Evolutionary conservation across 495 filamentous ascomycete species (phyloP).

Genomic region (Neurospora sp.): DNA sequence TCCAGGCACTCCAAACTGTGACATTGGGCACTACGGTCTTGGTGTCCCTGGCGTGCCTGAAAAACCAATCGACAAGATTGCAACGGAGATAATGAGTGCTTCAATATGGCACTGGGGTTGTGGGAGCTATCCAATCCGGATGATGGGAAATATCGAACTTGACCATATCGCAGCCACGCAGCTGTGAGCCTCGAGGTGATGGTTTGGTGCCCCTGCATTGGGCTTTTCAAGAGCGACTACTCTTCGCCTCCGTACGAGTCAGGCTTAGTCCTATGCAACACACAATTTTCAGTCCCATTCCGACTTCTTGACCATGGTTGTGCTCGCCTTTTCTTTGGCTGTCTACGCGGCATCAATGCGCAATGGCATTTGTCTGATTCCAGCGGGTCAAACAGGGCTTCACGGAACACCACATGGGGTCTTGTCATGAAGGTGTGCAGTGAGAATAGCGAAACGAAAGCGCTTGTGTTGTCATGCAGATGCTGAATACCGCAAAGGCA

Average conservation of each 20-base stretch:
- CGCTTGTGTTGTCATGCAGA: background rate
- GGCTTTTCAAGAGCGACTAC: background rate
- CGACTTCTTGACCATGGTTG: background rate
- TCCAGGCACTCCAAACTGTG: constrained; percentile 13
- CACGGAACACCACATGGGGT: constrained; percentile 3
- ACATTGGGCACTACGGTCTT: constrained; percentile 5
- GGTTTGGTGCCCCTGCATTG: background rate
- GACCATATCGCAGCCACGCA: background rate
- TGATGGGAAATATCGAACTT: background rate
- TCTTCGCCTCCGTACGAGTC: background rate
- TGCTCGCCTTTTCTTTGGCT: background rate
- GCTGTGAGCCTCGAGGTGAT: background rate
- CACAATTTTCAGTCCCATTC: background rate
- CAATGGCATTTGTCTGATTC: constrained; percentile 13
- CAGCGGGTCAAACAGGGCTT: constrained; percentile 15
- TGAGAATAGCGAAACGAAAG: background rate
- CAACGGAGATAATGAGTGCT: constrained; percentile 11
- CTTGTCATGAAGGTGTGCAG: background rate
- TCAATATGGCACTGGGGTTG: constrained; percentile 5
- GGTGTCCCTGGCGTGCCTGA: background rate
- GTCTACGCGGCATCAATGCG: background rate
- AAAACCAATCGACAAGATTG: constrained; percentile 4
- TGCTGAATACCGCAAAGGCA: background rate
- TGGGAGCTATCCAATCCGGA: background rate
- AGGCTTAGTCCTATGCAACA: background rate